A percentile compares a stretch with the other conserved stretches of the same genome.
These are phyloP conservation scores for Pulveroboletus sp. DNA, from an alignment of 768 basidiomycete species.

Conservation along the genomic window DNA sequence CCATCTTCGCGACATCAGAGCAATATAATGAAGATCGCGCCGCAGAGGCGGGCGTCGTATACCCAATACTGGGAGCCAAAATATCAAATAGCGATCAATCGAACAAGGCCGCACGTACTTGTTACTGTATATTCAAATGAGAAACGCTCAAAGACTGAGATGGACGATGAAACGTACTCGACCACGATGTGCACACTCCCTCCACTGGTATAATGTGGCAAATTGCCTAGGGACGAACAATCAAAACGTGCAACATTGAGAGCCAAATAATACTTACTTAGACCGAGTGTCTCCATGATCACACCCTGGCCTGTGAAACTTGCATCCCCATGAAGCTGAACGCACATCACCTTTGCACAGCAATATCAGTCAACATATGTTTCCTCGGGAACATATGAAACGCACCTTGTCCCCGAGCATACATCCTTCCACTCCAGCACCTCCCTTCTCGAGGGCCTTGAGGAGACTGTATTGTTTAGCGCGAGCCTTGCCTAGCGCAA, in stretches of 20 bases:
- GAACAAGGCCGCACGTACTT: conserved; percentile 39
- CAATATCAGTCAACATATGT: conserved; percentile 9
- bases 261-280: conserved; percentile 50
- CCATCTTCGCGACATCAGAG: conserved; percentile 87
- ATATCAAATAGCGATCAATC: not conserved
- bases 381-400: not conserved
- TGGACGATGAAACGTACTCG: conserved; percentile 52
- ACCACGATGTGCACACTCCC: conserved; percentile 90
- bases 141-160: not conserved
- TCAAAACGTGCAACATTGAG: not conserved
- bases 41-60: conserved; percentile 83
- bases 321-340: conserved; percentile 90
- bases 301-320: conserved; percentile 90
- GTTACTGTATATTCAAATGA: conserved; percentile 42
- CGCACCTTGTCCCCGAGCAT: conserved; percentile 33
- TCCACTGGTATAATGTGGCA: conserved; percentile 90
- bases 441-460: conserved; percentile 50
- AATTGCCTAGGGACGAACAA: conserved; percentile 51
- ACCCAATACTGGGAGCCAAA: conserved; percentile 67
- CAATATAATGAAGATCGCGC: conserved; percentile 87
- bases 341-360: conserved; percentile 72
- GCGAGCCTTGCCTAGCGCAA: conserved; percentile 86
- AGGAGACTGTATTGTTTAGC: conserved; percentile 86
- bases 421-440: conserved; percentile 18
- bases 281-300: conserved; percentile 82